Percentiles rank a stretch among this genome's conserved stretches.
Evolutionary conservation across 83 land plant species (phyloP).

Genomic region (Isoetes engelmannii): DNA sequence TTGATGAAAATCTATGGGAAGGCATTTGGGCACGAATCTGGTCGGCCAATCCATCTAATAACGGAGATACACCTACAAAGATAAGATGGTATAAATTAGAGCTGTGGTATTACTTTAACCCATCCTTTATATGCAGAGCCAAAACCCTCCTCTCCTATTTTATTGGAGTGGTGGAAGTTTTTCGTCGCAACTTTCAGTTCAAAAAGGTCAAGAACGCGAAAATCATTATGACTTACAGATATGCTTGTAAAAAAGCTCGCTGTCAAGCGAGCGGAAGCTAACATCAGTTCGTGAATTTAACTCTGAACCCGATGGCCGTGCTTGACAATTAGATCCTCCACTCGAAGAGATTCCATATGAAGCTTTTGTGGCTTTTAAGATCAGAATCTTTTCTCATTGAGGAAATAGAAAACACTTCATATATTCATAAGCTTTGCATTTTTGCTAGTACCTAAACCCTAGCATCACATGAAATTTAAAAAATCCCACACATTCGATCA

Average conservation of each 20-base stretch:
- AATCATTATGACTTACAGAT: neutral
- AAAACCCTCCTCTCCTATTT: conserved; percentile 1
- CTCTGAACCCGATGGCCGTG: neutral
- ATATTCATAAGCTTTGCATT: neutral
- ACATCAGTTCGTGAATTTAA: neutral
- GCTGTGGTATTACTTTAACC: neutral
- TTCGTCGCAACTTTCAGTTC: conserved; percentile 1
- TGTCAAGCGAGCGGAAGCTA: neutral
- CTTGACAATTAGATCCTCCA: neutral
- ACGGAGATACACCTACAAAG: no score
- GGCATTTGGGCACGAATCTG: no score
- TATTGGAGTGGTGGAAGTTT: conserved; percentile 2
- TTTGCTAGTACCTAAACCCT: neutral
- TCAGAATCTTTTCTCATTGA: neutral
- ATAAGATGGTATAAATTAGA: no score
- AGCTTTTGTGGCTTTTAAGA: neutral
- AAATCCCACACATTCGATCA: no score
- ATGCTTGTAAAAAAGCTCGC: neutral
- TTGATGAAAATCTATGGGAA: no score
- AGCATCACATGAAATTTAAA: neutral
- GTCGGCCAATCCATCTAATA: no score
- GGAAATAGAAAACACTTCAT: neutral
- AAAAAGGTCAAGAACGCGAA: neutral
- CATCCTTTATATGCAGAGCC: conserved; percentile 2
- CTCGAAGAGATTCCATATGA: neutral